These are phyloP conservation scores for Fusarium stilboides DNA, from an alignment of 2,329 filamentous ascomycete species.

Conservation along the genomic window DNA sequence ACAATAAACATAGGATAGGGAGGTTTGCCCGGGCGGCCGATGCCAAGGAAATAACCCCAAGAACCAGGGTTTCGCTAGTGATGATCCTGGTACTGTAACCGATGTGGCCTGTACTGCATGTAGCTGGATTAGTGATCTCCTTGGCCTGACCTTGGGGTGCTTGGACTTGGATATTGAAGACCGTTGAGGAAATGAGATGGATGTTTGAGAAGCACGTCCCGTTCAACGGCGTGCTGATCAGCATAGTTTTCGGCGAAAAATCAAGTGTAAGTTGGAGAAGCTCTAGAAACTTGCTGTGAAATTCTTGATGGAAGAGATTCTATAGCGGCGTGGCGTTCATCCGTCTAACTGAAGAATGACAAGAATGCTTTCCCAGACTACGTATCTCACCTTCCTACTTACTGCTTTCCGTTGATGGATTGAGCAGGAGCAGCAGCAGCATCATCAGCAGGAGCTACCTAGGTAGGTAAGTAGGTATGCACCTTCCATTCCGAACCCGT, in stretches of 20 bases:
- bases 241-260: slow-evolving; percentile 7
- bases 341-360: background rate
- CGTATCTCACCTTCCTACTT: background rate
- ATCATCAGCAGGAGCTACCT: background rate
- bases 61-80: slow-evolving; percentile 40
- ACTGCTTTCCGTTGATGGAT: too few relatives aligned
- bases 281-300: background rate
- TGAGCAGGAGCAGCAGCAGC: too few relatives aligned
- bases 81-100: slow-evolving; percentile 35
- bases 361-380: background rate
- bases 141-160: slow-evolving; percentile 1
- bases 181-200: slow-evolving; percentile 30
- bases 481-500: slow-evolving; percentile 34
- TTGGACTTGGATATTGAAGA: slow-evolving; percentile 13
- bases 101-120: slow-evolving; percentile 39
- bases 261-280: slow-evolving; percentile 4
- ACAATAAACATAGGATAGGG: slow-evolving; percentile 1
- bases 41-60: slow-evolving; percentile 40
- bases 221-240: slow-evolving; percentile 32
- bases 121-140: slow-evolving; percentile 47
- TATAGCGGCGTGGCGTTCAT: background rate
- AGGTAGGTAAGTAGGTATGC: slow-evolving; percentile 21
- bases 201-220: slow-evolving; percentile 38
- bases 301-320: background rate
- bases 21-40: slow-evolving; percentile 36